A percentile compares a stretch with the other conserved stretches of the same genome.
These are phyloP conservation scores for Ascochyta pisi DNA, from an alignment of 2,329 filamentous ascomycete genomes.

Conservation along the genomic window DNA sequence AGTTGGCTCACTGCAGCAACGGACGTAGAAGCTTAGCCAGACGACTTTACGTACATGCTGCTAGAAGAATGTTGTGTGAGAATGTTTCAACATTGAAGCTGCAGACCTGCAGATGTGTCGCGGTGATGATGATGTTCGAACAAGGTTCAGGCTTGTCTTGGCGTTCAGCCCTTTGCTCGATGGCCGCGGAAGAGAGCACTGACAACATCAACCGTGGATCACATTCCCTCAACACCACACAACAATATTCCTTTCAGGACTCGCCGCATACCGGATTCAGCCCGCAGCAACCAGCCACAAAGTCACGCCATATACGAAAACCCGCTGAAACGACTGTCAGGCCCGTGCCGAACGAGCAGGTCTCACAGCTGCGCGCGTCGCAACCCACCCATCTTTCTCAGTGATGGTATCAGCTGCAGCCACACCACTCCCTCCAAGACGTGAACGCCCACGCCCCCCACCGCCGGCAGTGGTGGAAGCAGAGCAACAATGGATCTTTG, in stretches of 20 bases:
- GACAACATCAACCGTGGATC: constrained; percentile 3
- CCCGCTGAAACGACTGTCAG: too few relatives aligned
- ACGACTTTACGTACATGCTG: too few relatives aligned
- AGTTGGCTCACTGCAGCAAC: too few relatives aligned
- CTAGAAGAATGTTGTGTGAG: too few relatives aligned
- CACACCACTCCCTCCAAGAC: constrained; percentile 28
- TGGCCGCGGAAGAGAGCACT: constrained; percentile 18
- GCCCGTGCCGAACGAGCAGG: too few relatives aligned
- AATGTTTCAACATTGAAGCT: not conserved
- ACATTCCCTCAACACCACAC: constrained; percentile 8
- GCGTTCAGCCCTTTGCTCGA: constrained; percentile 1
- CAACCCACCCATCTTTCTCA: not conserved
- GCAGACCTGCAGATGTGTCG: not conserved
- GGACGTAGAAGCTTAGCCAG: too few relatives aligned
- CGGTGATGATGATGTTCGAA: too few relatives aligned
- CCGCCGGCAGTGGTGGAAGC: constrained; percentile 59
- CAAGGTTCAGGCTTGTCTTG: constrained; percentile 2
- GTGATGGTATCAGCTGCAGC: constrained; percentile 41
- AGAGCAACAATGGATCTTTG: constrained; percentile 87
- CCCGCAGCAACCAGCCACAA: not conserved
- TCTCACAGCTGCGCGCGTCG: not conserved
- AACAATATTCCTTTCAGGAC: not conserved
- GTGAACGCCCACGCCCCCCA: constrained; percentile 46
- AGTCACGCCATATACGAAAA: too few relatives aligned
- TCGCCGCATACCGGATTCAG: not conserved